A percentile compares a stretch with the other conserved stretches of the same genome.
These are phyloP conservation scores for Coniosporium apollinis DNA, from an alignment of 495 filamentous ascomycete genomes.

Conservation along the genomic window DNA sequence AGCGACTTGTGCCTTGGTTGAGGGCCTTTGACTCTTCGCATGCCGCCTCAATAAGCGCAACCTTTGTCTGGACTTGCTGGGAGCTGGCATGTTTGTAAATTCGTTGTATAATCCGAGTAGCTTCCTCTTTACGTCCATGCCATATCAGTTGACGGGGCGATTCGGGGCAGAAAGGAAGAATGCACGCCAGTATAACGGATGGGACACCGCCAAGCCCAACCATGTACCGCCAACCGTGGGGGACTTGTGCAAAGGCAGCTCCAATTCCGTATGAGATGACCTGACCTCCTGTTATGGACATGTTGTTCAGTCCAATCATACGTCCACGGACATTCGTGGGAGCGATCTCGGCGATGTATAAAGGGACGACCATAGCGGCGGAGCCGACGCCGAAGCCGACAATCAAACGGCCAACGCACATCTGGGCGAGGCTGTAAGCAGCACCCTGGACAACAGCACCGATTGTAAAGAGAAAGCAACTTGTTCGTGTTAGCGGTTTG, in stretches of 20 bases:
- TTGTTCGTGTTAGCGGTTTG: no score
- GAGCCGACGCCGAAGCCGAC: slow-evolving; percentile 37
- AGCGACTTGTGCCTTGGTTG: slow-evolving; percentile 19
- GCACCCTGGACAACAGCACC: slow-evolving; percentile 31
- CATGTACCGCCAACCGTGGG: slow-evolving; percentile 34
- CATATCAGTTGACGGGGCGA: slow-evolving; percentile 36
- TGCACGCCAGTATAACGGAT: slow-evolving; percentile 25
- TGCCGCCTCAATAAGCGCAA: slow-evolving; percentile 22
- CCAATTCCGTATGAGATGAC: slow-evolving; percentile 34
- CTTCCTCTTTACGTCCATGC: slow-evolving; percentile 27
- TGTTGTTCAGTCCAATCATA: slow-evolving; percentile 39
- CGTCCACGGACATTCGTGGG: slow-evolving; percentile 34
- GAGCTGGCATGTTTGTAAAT: slow-evolving; percentile 26
- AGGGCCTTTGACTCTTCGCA: slow-evolving; percentile 25
- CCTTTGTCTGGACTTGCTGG: slow-evolving; percentile 24
- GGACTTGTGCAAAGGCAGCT: slow-evolving; percentile 31
- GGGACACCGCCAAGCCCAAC: slow-evolving; percentile 34
- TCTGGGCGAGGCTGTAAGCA: slow-evolving; percentile 30
- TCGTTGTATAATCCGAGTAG: slow-evolving; percentile 20
- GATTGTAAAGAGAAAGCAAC: slow-evolving; percentile 29
- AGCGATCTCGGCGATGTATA: slow-evolving; percentile 32
- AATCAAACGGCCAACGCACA: slow-evolving; percentile 32
- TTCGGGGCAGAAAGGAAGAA: slow-evolving; percentile 34
- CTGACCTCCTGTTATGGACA: slow-evolving; percentile 37
- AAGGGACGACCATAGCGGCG: no score